Conservation (phyloP, 768 basidiomycete species). For the Rhizopogon vinicolor region DNA sequence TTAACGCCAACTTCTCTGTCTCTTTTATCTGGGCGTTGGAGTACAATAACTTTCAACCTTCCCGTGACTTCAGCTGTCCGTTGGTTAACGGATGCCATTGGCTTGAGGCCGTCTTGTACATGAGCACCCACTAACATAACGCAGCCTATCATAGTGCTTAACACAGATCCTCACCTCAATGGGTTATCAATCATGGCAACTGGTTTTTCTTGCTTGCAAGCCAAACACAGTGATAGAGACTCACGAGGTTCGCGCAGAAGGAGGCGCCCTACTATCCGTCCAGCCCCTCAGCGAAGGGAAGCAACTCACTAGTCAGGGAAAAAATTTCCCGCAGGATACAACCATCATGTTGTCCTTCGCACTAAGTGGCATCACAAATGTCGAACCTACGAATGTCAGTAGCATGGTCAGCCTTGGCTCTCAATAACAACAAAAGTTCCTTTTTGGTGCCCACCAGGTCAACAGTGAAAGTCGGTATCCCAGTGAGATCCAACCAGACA, state of each 20-base stretch:
- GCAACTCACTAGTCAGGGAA: conserved; percentile 16
- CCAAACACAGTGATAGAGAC: conserved; percentile 23
- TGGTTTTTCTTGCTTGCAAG: conserved; percentile 14
- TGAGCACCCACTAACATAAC: conserved; percentile 24
- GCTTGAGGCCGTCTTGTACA: conserved; percentile 21
- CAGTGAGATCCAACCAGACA: conserved; percentile 13
- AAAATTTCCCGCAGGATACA: conserved; percentile 18
- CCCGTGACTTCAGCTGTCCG: conserved; percentile 16
- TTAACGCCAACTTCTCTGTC: conserved; percentile 12
- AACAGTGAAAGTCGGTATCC: conserved; percentile 7
- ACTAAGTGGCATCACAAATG: conserved; percentile 4
- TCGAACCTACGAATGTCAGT: not conserved
- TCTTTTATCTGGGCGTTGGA: conserved; percentile 18
- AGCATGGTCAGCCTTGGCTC: not conserved
- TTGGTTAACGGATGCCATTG: conserved; percentile 24
- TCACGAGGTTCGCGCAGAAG: conserved; percentile 20
- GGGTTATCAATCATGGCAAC: conserved; percentile 12
- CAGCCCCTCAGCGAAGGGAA: conserved; percentile 9
- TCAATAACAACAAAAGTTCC: conserved; percentile 10
- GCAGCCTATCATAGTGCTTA: conserved; percentile 9
- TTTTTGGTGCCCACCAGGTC: conserved; percentile 16
- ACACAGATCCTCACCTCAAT: not conserved
- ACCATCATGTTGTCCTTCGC: conserved; percentile 17
- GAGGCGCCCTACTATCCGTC: conserved; percentile 13
- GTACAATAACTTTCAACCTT: conserved; percentile 16